Evolutionary conservation across 805 yeast genomes (phyloP).

Genomic region (Kodamaea hsintzibuensis): DNA sequence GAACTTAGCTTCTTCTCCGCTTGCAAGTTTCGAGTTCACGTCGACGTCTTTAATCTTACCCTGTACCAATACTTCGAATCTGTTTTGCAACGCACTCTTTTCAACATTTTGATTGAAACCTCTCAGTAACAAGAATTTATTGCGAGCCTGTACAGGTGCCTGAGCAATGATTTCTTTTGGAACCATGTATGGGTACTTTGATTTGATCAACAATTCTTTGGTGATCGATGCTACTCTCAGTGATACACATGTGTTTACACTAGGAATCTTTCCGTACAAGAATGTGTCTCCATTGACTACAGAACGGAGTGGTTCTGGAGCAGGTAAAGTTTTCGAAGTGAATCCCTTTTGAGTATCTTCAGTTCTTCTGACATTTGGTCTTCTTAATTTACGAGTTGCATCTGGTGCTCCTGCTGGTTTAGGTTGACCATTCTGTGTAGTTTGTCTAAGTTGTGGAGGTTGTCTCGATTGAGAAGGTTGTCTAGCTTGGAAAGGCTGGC

Average conservation of each 20-base stretch:
- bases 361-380: background rate
- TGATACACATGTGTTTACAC: conserved; percentile 25
- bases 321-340: conserved; percentile 8
- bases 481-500: background rate
- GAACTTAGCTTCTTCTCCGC: conserved; percentile 17
- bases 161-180: conserved; percentile 32
- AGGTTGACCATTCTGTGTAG: too few relatives aligned
- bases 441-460: background rate
- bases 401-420: background rate
- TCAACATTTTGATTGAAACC: conserved; percentile 28
- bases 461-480: background rate
- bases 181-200: conserved; percentile 43
- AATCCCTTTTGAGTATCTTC: background rate
- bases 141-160: conserved; percentile 16
- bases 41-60: conserved; percentile 27
- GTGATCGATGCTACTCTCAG: conserved; percentile 43
- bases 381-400: background rate
- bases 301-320: conserved; percentile 19
- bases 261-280: conserved; percentile 40
- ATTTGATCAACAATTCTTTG: conserved; percentile 36
- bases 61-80: conserved; percentile 32
- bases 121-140: conserved; percentile 34
- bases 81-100: conserved; percentile 19
- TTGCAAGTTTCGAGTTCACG: conserved; percentile 6
- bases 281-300: conserved; percentile 27